phyloP scores from a whole-genome alignment of 306 rosid genomes.

The Acacia crassicarpa region DNA sequence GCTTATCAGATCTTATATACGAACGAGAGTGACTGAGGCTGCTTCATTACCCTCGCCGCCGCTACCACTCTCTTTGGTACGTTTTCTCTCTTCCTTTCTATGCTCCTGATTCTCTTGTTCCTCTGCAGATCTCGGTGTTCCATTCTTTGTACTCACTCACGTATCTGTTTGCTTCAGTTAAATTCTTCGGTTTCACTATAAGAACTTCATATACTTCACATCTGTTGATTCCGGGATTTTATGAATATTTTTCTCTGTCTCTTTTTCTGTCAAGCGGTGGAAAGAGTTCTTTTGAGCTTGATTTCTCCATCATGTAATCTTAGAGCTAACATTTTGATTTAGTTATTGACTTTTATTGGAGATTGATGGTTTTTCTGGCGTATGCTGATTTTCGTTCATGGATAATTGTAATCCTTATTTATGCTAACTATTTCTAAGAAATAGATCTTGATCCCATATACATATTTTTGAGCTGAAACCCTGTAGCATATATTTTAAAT shows the following conservation, averaged over 20 bases:
- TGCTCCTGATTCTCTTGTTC: not conserved
- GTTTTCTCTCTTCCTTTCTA: not conserved
- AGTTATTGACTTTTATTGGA: not conserved
- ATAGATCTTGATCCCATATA: not conserved
- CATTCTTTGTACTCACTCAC: not conserved
- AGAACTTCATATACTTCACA: not conserved
- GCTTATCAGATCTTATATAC: not conserved
- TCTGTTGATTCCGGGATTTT: too few relatives aligned
- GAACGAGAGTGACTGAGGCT: not conserved
- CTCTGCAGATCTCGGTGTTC: not conserved
- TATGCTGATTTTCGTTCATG: not conserved
- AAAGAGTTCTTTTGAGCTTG: not conserved
- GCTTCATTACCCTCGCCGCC: constrained; percentile 31
- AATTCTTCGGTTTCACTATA: not conserved
- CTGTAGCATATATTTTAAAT: not conserved
- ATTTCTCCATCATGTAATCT: not conserved
- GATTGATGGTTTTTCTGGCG: not conserved
- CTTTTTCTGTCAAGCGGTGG: not conserved
- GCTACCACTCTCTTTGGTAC: constrained; percentile 23
- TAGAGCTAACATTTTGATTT: not conserved
- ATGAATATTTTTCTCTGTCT: not conserved
- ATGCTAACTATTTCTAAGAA: not conserved
- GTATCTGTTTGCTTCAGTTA: not conserved
- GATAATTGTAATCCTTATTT: not conserved
- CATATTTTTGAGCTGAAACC: not conserved